Percentiles rank a stretch among this genome's conserved stretches.
Evolutionary conservation across 805 yeast species (phyloP).

Genomic region (Kazachstania kunashirensis): DNA sequence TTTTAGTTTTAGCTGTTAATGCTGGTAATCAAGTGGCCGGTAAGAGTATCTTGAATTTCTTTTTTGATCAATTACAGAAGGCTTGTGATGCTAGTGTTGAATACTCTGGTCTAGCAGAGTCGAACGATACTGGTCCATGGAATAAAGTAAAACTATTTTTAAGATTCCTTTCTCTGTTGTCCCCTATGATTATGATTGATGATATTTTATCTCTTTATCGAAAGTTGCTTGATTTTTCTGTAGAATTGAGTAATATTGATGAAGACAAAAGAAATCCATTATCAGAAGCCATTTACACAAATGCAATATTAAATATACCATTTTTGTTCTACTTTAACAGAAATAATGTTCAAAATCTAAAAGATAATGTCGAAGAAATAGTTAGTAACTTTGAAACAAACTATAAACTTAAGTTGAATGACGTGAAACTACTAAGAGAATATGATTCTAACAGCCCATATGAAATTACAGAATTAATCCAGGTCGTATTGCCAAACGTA

Average conservation of each 20-base stretch:
- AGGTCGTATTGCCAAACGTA: conserved; percentile 45
- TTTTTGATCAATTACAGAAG: conserved; percentile 54
- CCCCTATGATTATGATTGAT: conserved; percentile 50
- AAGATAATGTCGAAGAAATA: conserved; percentile 34
- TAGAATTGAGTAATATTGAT: conserved; percentile 40
- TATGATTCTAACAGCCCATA: conserved; percentile 36
- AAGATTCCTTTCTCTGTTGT: conserved; percentile 58
- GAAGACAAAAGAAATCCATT: conserved; percentile 40
- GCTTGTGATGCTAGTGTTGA: conserved; percentile 35
- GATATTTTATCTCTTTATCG: conserved; percentile 40
- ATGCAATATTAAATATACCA: conserved; percentile 55
- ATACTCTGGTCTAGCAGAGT: conserved; percentile 16
- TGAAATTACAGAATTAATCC: conserved; percentile 39
- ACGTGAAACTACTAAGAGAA: conserved; percentile 19
- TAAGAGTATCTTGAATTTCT: conserved; percentile 54
- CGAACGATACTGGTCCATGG: conserved; percentile 48
- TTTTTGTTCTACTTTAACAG: conserved; percentile 42
- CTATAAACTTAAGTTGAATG: conserved; percentile 14
- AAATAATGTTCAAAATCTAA: conserved; percentile 20
- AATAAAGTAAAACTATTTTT: conserved; percentile 59
- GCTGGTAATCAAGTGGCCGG: conserved; percentile 57
- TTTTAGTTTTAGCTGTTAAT: conserved; percentile 57
- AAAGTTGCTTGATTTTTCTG: conserved; percentile 45
- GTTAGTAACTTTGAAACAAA: conserved; percentile 36
- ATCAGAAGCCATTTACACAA: conserved; percentile 60